Conservation (phyloP, 441 rosid species). For the Jatropha podagrica region DNA sequence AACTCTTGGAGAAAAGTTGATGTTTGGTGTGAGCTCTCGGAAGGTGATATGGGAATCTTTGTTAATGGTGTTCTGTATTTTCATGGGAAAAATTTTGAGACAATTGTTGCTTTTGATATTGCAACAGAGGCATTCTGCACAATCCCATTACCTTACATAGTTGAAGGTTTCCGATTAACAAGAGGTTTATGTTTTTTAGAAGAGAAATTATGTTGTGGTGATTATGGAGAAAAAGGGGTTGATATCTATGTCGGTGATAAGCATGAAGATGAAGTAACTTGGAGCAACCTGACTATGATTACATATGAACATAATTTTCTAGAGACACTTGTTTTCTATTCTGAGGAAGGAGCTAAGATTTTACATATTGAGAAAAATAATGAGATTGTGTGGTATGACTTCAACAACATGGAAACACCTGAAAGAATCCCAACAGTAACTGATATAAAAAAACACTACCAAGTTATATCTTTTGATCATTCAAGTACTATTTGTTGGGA, state of each 20-base stretch:
- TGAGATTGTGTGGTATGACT: not conserved
- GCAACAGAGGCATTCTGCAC: not conserved
- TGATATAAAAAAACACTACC: not conserved
- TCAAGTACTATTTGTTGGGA: not conserved
- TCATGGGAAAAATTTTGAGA: not conserved
- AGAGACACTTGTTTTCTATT: too few relatives aligned
- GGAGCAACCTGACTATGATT: not conserved
- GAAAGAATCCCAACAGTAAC: too few relatives aligned
- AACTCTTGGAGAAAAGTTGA: not conserved
- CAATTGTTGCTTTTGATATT: not conserved
- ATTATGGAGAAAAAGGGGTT: too few relatives aligned
- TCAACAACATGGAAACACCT: not conserved
- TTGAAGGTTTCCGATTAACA: too few relatives aligned
- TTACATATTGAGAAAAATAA: not conserved
- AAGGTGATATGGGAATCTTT: not conserved
- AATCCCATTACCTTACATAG: not conserved
- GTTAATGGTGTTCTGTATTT: not conserved
- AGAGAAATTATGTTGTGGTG: not conserved
- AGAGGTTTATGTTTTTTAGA: not conserved
- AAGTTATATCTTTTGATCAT: not conserved
- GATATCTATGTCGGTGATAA: not conserved
- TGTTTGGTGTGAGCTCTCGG: not conserved
- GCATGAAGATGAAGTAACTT: not conserved
- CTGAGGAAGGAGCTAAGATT: not conserved
- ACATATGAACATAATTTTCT: too few relatives aligned